phyloP scores from a whole-genome alignment of 2,329 filamentous ascomycete genomes.

The Colletotrichum tamarilloi region DNA sequence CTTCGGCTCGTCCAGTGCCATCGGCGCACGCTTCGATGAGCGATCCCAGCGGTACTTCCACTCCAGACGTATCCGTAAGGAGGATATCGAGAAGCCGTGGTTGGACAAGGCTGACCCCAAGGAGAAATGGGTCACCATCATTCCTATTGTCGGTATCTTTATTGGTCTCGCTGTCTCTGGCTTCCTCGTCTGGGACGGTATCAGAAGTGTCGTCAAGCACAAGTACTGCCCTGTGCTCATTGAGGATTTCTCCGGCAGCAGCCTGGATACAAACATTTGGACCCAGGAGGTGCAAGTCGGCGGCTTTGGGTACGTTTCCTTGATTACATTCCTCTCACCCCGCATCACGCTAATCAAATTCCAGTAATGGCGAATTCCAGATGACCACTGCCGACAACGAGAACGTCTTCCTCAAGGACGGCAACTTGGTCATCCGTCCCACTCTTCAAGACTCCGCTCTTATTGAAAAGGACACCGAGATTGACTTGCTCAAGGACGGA shows the following conservation, averaged over 20 bases:
- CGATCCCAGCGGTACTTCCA: constrained; percentile 72
- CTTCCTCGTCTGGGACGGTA: constrained; percentile 80
- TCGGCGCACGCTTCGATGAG: constrained; percentile 50
- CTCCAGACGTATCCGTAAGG: constrained; percentile 78
- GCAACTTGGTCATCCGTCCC: constrained; percentile 78
- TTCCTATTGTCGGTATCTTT: constrained; percentile 78
- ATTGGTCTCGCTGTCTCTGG: constrained; percentile 76
- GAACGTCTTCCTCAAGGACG: constrained; percentile 79
- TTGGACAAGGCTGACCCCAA: constrained; percentile 76
- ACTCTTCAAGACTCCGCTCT: constrained; percentile 78
- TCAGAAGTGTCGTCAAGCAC: constrained; percentile 78
- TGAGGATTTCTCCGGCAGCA: constrained; percentile 70
- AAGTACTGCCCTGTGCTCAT: constrained; percentile 77
- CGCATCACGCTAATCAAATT: constrained; percentile 10
- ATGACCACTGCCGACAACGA: constrained; percentile 77
- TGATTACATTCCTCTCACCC: background rate
- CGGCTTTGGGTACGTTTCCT: constrained; percentile 74
- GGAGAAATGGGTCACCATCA: constrained; percentile 88
- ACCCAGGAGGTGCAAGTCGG: constrained; percentile 80
- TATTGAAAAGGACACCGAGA: constrained; percentile 72
- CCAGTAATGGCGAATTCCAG: constrained; percentile 84
- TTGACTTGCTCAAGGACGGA: constrained; percentile 75
- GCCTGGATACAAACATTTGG: constrained; percentile 73
- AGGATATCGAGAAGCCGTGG: constrained; percentile 82
- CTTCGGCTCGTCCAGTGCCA: constrained; percentile 56